Evolutionary conservation across 2,329 filamentous ascomycete species (phyloP), one percentile per base, ranked within the genome.

Genomic region (Colletotrichum kahawae): DNA sequence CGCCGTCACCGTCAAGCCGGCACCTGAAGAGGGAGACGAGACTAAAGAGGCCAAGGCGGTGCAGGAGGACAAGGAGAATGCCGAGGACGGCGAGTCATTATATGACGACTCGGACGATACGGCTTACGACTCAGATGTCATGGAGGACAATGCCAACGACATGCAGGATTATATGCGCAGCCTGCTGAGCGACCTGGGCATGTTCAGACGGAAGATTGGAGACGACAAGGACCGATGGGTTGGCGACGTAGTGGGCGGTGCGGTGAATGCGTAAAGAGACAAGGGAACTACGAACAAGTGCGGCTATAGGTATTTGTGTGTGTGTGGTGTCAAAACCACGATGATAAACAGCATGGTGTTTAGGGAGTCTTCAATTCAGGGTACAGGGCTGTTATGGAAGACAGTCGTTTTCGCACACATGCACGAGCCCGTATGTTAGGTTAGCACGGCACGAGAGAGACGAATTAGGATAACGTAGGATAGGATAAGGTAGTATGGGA

Each of bases 111-210:
- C 86, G 21, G 86, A 85, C 48, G 86, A 83, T 75, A 86, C 83
- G 21, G 83, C 74, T 81, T 77, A 88, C 43, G 84, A 81, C 29
- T 82, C 84, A 56, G 83, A 85, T 48, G 86, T 87, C 76, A 87
- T 88, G 76, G 89, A 90, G 69, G 85, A 90, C 65, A 88, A 87
- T 59, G 89, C 89, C 18, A 87, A 89, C 54, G 90, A 96, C 77
- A 90, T 96, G 86, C 95, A 98, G 81, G 92, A 93, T n/a, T 92
- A 95, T 80, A 96, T 98, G 88, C 92, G 96, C 78, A 93, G 93
- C 43, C 90, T 98, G 81, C 88, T 99, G 77, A 92, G 92, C 79
- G 96, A 98, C 79, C 82, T 98, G 70, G 91, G 90, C 34, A 83
- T 96, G 81, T 97, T 98, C 86, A 93, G 93, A 83, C 92, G 92